Evolutionary conservation across 352 stramenopile species (phyloP).

Genomic region (Phytophthora fragariaefolia): DNA sequence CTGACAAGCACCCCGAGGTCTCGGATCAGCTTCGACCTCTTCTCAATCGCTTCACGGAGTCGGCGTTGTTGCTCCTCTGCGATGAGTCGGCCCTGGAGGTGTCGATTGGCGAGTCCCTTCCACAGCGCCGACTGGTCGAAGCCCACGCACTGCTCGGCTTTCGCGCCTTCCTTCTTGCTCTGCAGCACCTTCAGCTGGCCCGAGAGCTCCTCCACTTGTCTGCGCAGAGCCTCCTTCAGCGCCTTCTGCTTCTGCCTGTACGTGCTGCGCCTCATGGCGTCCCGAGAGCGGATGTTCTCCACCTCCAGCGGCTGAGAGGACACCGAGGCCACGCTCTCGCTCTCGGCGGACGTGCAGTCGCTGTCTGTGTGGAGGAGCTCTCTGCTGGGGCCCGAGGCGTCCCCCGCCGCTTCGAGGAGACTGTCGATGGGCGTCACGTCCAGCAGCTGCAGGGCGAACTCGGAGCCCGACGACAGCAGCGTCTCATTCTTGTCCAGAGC

Average conservation of each 20-base stretch:
- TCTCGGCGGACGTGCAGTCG: constrained; percentile 26
- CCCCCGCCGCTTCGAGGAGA: constrained; percentile 22
- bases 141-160: constrained; percentile 2
- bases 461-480: constrained; percentile 15
- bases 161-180: constrained; percentile 7
- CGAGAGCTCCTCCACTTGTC: constrained; percentile 28
- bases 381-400: background rate
- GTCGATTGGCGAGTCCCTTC: constrained; percentile 28
- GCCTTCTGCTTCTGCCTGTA: constrained; percentile 40
- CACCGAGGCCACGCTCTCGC: constrained; percentile 25
- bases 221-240: constrained; percentile 17
- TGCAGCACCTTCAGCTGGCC: constrained; percentile 13
- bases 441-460: constrained; percentile 30
- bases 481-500: constrained; percentile 27
- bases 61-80: constrained; percentile 27
- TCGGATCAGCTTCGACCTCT: constrained; percentile 19
- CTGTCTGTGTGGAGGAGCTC: constrained; percentile 21
- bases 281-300: constrained; percentile 25
- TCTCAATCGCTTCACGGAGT: constrained; percentile 27
- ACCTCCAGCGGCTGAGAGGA: constrained; percentile 11
- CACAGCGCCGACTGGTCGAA: constrained; percentile 14
- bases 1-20: constrained; percentile 21
- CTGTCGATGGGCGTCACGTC: constrained; percentile 21
- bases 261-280: constrained; percentile 31
- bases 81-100: constrained; percentile 24